phyloP scores from a whole-genome alignment of 257 asterid genomes.

The Craterostigma plantagineum region DNA sequence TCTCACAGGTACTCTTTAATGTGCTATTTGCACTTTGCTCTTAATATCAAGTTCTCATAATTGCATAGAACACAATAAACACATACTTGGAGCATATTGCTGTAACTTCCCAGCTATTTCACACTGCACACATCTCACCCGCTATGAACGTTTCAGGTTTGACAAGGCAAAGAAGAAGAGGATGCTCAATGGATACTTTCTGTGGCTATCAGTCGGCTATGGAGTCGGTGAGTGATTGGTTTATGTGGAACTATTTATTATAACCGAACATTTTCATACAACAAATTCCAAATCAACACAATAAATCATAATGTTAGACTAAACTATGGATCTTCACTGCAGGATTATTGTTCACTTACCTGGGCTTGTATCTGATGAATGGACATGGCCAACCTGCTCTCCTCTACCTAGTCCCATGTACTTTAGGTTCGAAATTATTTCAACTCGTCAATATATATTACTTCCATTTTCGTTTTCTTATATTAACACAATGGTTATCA shows the following conservation, averaged over 20 bases:
- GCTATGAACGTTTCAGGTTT: slow-evolving; percentile 63
- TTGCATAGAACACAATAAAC: no score
- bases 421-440: slow-evolving; percentile 38
- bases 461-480: no score
- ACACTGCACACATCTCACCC: no score
- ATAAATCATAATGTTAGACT: neutral
- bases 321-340: slow-evolving; percentile 16
- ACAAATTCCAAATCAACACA: neutral
- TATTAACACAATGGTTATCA: neutral
- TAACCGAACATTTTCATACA: no score
- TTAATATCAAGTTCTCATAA: no score
- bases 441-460: slow-evolving; percentile 6
- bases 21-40: slow-evolving; percentile 4
- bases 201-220: slow-evolving; percentile 76
- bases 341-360: slow-evolving; percentile 62
- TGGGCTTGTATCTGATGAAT: slow-evolving; percentile 77
- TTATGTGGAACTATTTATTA: slow-evolving; percentile 6
- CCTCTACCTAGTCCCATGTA: slow-evolving; percentile 87
- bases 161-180: slow-evolving; percentile 69
- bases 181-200: slow-evolving; percentile 57
- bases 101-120: no score
- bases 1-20: slow-evolving; percentile 43
- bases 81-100: no score
- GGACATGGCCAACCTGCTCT: slow-evolving; percentile 97
- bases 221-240: slow-evolving; percentile 51